Conservation (phyloP, 1,139 yeast species). For the Maudiozyma humilis region DNA sequence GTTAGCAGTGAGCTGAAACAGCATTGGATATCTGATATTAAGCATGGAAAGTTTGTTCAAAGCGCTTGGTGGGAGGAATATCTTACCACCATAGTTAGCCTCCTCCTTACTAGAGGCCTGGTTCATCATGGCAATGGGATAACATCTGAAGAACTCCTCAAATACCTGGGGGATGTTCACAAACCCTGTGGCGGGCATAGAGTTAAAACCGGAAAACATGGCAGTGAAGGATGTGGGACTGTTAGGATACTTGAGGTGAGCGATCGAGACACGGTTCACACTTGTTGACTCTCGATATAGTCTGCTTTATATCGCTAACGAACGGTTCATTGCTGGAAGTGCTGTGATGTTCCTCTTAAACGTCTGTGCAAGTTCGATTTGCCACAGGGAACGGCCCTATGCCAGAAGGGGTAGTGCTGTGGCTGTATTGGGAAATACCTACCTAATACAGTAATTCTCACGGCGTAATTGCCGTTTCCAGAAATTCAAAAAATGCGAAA, state of each 20-base stretch:
- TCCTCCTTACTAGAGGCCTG: constrained; percentile 68
- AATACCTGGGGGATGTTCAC: constrained; percentile 36
- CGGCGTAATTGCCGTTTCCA: too few species aligned
- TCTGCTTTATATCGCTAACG: too few species aligned
- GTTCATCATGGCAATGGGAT: constrained; percentile 88
- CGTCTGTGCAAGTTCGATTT: too few species aligned
- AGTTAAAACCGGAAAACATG: constrained; percentile 16
- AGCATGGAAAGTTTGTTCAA: constrained; percentile 77
- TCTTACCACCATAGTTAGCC: constrained; percentile 94
- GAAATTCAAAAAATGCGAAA: not conserved
- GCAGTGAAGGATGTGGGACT: too few species aligned
- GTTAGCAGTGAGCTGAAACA: constrained; percentile 71
- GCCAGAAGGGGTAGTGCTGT: not conserved
- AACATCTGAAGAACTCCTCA: constrained; percentile 85
- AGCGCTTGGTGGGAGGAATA: constrained; percentile 89
- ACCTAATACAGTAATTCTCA: too few species aligned
- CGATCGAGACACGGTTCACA: too few species aligned
- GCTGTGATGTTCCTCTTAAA: too few species aligned
- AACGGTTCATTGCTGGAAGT: too few species aligned
- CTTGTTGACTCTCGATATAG: not conserved
- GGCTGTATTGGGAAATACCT: not conserved
- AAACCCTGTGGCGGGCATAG: constrained; percentile 15
- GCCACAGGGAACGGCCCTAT: too few species aligned
- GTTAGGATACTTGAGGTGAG: too few species aligned
- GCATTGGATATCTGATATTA: constrained; percentile 92